Base-by-base conservation (phyloP, 2,329 filamentous ascomycete species). In the Calycina herbarum region DNA sequence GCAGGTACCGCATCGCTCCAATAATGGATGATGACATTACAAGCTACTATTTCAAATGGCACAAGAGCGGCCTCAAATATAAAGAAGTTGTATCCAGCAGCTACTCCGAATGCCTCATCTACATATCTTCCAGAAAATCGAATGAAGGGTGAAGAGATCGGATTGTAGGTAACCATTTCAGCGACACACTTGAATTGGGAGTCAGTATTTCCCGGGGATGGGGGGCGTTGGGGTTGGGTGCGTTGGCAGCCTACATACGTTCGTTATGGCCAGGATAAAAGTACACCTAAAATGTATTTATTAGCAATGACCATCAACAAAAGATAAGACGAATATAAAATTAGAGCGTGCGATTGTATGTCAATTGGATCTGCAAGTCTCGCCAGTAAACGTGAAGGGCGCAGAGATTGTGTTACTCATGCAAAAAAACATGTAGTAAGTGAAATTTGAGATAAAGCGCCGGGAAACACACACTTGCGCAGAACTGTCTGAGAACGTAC, bases 131-230 rank as follows among this genome's bases (percentile, higher is more conserved):
- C 89, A 3, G 90, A 90, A 72, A 93, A 92, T 31, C 89, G 87
- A 73, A 93, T 90, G 76, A 94, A 93, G 0, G 90, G 89, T 51
- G 89, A 92, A 0, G 89, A 91, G 63, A 93, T 90, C 7, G 91
- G 90, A 2, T 92, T 79, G 69, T 90, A 92, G 0, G 89, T 90
- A 7, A 91, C 89, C 89, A 93, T 92, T 75, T 93, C 90, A 13
- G 89, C 88, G 79, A 91, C 72, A 40, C 45, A 51, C 45, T 51
- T 20, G n/a, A 82, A 60, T 15, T 13, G 33, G n/a, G 87, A 87
- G 0, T 88, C 88, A n/a, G 85, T 82, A 51, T 81, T 83, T 67
- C 83, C 79, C 20, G 3, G 45, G 13, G 3, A 11, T 24, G 15
- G 63, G 90, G 80, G 24, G 86, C 85, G 57, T 33, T 79, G 60